phyloP scores from a whole-genome alignment of 2,329 filamentous ascomycete species.

The Orbilia javanica region DNA sequence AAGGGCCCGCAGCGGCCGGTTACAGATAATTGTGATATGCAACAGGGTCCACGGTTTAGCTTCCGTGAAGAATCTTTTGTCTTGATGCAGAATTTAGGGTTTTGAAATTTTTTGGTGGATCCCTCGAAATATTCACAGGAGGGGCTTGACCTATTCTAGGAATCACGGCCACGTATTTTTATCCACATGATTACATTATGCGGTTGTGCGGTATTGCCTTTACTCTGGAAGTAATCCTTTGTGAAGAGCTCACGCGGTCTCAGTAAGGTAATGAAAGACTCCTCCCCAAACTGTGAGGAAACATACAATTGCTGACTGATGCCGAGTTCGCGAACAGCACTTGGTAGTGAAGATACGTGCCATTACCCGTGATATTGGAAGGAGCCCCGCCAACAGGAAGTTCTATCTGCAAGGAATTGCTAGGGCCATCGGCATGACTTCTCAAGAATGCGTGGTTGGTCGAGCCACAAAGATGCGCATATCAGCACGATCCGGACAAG shows the following conservation, averaged over 20 bases:
- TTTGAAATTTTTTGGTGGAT: background rate
- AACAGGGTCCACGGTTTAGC: background rate
- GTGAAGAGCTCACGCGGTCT: conserved; percentile 1
- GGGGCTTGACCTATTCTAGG: background rate
- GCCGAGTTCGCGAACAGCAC: background rate
- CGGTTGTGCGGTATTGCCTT: background rate
- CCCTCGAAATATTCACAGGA: background rate
- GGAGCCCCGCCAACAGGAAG: background rate
- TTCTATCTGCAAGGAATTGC: background rate
- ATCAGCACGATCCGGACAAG: conserved; percentile 24
- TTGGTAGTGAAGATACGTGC: background rate
- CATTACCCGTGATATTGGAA: background rate
- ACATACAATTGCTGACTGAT: background rate
- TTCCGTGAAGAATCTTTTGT: background rate
- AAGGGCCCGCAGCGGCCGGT: background rate
- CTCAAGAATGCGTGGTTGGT: conserved; percentile 12
- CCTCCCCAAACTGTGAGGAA: background rate
- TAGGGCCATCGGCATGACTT: background rate
- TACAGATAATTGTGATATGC: background rate
- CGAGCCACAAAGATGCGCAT: background rate
- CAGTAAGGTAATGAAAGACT: background rate
- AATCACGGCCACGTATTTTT: background rate
- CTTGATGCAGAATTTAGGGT: background rate
- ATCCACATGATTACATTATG: background rate
- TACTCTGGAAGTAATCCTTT: background rate